Conservation (phyloP, 1,139 yeast species). For the Ogataea hybrid region DNA sequence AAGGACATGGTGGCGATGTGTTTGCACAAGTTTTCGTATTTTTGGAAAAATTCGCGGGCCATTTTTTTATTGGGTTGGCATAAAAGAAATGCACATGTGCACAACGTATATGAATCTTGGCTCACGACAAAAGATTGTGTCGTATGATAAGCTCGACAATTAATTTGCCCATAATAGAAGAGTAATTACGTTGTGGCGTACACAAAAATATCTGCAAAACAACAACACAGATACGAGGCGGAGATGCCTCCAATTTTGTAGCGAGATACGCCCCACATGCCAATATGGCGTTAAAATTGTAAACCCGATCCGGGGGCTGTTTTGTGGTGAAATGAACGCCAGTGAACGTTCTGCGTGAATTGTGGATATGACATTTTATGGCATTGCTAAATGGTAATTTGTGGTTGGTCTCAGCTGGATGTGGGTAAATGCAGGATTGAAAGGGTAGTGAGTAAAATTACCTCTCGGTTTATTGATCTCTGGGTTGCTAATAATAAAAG, state of each 20-base stretch:
- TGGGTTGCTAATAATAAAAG: neutral
- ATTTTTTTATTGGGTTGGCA: constrained; percentile 8
- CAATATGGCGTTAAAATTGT: neutral
- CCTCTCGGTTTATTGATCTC: constrained; percentile 6
- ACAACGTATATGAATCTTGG: neutral
- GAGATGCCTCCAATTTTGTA: neutral
- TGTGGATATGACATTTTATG: neutral
- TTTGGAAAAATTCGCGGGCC: constrained; percentile 5
- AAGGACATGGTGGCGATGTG: constrained; percentile 56
- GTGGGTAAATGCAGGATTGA: neutral
- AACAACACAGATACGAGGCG: constrained; percentile 1
- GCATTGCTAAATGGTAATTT: neutral
- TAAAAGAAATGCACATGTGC: constrained; percentile 5
- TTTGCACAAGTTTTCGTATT: constrained; percentile 5
- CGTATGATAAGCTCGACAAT: neutral
- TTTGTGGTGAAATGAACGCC: constrained; percentile 1
- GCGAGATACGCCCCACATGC: neutral
- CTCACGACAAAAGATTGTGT: constrained; percentile 1
- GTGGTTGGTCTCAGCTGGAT: neutral
- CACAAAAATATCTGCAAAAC: neutral
- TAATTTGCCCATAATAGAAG: neutral
- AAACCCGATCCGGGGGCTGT: neutral
- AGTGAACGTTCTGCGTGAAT: neutral
- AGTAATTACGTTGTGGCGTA: neutral
- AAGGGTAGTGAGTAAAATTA: neutral